Base-by-base conservation (phyloP, 1,284 basidiomycete species). In the Gomphus bonarii region DNA sequence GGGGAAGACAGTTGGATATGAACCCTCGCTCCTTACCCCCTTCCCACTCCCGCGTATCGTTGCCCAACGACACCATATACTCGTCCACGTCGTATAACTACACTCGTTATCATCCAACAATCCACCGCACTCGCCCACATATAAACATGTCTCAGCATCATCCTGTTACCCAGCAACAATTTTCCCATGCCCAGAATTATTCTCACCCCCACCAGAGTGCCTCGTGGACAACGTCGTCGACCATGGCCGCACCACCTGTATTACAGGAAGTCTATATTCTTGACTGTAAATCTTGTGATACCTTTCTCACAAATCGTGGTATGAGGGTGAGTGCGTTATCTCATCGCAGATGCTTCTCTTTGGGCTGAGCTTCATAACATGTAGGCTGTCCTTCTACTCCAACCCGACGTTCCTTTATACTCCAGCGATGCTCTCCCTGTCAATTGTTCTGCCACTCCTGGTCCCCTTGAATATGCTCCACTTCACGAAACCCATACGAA, bases 381-480 rank as follows among this genome's bases (percentile, higher is more conserved):
- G 10, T 65, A 90, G 88, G 90, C 89, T 47, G 88, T 92, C 40
- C 76, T 93, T 16, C 75, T 93, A 31, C 77, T 93, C 60, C 81
- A 84, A 61, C 90, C 90, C 3, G 84, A 85, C 61, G 85, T 93
- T 61, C 81, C 88, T 20, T 80, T 93, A 48, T 94, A 83, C 69
- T 90, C 86, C 14, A 89, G 88, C 51, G 91, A 93, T 66, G 86
- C 88, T 14, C 73, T 87, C 43, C 91, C 90, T 0, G 72, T 80
- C 61, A 90, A 90, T 64, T 89, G 87, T 66, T 86, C 80, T 16
- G 79, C 79, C 10, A 81, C 78, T 63, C 55, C 63, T 31, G 59
- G 60, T 49, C 65, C 68, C 35, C 63, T 68, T 70, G 66, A 55
- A 68, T 67, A 40, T 65, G 64, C 52, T 52, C 67, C 43, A 61